Base-by-base conservation (phyloP, 805 yeast species). In the Wickerhamiella dianesei region DNA sequence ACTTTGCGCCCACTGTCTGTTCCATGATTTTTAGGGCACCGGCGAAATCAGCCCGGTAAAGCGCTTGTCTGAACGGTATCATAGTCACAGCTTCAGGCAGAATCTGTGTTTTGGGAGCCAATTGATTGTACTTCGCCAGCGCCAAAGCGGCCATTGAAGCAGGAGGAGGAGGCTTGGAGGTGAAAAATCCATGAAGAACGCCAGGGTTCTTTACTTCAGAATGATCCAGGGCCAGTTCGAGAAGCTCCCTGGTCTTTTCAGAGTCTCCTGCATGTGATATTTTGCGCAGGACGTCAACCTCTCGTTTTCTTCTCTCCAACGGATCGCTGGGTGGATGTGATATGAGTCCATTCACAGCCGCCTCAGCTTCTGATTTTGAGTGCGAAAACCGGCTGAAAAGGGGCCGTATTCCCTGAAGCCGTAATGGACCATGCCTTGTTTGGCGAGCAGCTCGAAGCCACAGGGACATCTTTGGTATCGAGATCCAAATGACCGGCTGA, bases 51-150 rank as follows among this genome's bases (percentile, higher is more conserved):
- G 76, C 81, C 50, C 74, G 68, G 62, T 69, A 78, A 2, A 81
- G 59, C n/a, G 77, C 67, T 39, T 70, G 60, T 17, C 88, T 60
- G 50, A 82, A 74, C 3, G 87, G 82, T n/a, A 81, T 71, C 65
- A 79, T 67, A 3, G 80, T 77, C 25, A 48, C 36, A 8, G 42
- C 35, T 32, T 48, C 54, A 45, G 50, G 57, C 16, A 46, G 41
- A 14, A 49, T 49, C 2, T 45, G 44, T 25, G 32, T 25, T 9
- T 39, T 42, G 13, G 49, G 47, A 3, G 50, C 48, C 40, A 35
- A 21, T 8, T 44, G 37, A 21, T 55, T 50, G 49, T 50, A 58
- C 1, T 48, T 47, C 21, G 50, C 41, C 29, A 62, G 50, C 12
- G 58, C 56, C 39, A 44, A 39, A 6, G 54, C 41, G 25, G 54